Percentiles rank a stretch among this genome's conserved stretches.
Conservation (phyloP, 2,329 filamentous ascomycete species). For the Stachybotrys elegans region DNA sequence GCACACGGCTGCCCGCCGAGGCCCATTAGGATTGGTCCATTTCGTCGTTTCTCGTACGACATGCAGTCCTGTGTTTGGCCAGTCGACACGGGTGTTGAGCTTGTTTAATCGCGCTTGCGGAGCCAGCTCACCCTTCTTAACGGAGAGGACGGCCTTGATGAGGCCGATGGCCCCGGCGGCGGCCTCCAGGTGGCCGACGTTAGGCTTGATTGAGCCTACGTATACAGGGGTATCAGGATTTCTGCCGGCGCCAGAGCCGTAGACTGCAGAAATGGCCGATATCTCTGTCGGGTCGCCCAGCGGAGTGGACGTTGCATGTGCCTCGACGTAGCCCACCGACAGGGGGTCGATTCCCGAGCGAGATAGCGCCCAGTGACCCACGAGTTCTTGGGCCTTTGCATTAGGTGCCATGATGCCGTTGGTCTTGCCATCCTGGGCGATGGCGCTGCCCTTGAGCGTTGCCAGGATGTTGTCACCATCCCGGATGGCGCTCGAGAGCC, state of each 20-base stretch:
- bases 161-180: slow-evolving; percentile 2
- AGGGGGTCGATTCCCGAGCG: neutral
- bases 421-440: slow-evolving; percentile 3
- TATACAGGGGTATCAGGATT: neutral
- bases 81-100: slow-evolving; percentile 5
- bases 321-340: neutral
- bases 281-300: slow-evolving; percentile 1
- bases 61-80: slow-evolving; percentile 4
- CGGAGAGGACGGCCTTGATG: slow-evolving; percentile 3
- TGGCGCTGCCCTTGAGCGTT: neutral
- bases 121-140: slow-evolving; percentile 3
- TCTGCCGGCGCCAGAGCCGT: neutral
- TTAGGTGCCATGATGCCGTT: slow-evolving; percentile 3
- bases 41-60: slow-evolving; percentile 3
- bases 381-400: neutral
- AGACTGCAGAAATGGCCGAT: slow-evolving; percentile 2
- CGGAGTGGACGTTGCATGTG: neutral
- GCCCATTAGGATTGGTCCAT: neutral
- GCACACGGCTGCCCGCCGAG: slow-evolving; percentile 5
- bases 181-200: slow-evolving; percentile 4
- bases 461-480: slow-evolving; percentile 11
- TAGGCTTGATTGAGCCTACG: slow-evolving; percentile 5
- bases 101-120: slow-evolving; percentile 1
- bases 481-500: slow-evolving; percentile 31
- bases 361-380: neutral